A percentile compares a stretch with the other conserved stretches of the same genome.
Conservation (phyloP, 352 stramenopile genomes). For the Pythium vanterpoolii region DNA sequence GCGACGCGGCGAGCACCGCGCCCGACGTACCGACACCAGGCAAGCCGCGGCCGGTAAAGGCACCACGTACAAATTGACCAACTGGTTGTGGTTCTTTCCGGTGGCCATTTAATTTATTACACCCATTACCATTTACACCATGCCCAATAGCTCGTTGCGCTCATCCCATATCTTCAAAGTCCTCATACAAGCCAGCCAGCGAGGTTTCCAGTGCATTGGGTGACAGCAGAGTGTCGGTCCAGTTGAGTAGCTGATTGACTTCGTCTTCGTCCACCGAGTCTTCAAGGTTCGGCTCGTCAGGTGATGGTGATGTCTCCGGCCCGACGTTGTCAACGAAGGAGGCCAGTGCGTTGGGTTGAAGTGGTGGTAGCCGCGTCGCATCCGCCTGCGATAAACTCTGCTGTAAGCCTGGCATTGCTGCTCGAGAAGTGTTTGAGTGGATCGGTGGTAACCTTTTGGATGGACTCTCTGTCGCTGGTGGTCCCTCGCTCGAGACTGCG, state of each 20-base stretch:
- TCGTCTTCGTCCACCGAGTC: slow-evolving; percentile 75
- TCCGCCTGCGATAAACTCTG: not conserved
- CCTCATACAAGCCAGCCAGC: slow-evolving; percentile 36
- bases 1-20: slow-evolving; percentile 8
- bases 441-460: slow-evolving; percentile 4
- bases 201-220: slow-evolving; percentile 37
- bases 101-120: slow-evolving; percentile 10
- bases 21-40: not conserved
- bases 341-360: not conserved
- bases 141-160: not conserved
- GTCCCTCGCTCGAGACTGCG: not conserved
- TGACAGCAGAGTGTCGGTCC: slow-evolving; percentile 67
- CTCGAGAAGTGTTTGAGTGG: not conserved
- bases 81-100: not conserved
- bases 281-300: slow-evolving; percentile 31
- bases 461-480: not conserved
- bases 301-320: not conserved
- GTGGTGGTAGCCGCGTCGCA: slow-evolving; percentile 9
- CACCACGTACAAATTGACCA: slow-evolving; percentile 6
- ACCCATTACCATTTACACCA: not conserved
- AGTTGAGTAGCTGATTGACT: slow-evolving; percentile 74
- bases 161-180: slow-evolving; percentile 19
- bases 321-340: not conserved
- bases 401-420: too few relatives aligned
- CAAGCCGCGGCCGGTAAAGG: slow-evolving; percentile 12